Evolutionary conservation across 768 basidiomycete species (phyloP).

Genomic region (Coprinellus aureogranulatus): DNA sequence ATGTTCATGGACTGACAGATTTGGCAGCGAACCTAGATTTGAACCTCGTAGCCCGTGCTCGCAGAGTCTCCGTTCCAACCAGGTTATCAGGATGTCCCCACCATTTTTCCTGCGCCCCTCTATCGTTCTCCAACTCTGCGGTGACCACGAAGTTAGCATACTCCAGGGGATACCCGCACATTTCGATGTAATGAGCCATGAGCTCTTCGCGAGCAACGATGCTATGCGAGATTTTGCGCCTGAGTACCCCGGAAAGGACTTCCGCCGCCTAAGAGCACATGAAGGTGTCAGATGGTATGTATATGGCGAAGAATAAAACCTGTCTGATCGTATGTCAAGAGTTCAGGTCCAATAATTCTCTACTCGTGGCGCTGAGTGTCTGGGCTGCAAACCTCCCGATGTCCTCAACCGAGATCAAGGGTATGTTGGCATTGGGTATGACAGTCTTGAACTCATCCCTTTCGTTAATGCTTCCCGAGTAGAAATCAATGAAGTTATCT

Average conservation of each 20-base stretch:
- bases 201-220: too few relatives aligned
- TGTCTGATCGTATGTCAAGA: slow-evolving; percentile 25
- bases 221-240: too few relatives aligned
- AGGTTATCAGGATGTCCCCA: too few relatives aligned
- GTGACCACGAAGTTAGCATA: too few relatives aligned
- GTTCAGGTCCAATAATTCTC: slow-evolving; percentile 26
- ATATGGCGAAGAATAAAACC: neutral
- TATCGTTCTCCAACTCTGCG: too few relatives aligned
- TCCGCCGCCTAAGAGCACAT: slow-evolving; percentile 17
- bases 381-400: slow-evolving; percentile 22
- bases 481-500: slow-evolving; percentile 6
- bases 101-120: too few relatives aligned
- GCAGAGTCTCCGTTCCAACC: too few relatives aligned
- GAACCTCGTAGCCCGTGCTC: too few relatives aligned
- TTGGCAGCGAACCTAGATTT: too few relatives aligned
- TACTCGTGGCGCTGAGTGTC: slow-evolving; percentile 20
- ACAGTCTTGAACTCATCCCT: slow-evolving; percentile 16
- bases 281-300: neutral
- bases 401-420: slow-evolving; percentile 23
- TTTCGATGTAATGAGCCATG: too few relatives aligned
- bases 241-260: slow-evolving; percentile 17
- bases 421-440: slow-evolving; percentile 17
- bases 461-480: neutral
- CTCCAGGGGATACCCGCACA: too few relatives aligned
- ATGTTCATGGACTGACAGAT: too few relatives aligned